Base-by-base conservation (phyloP, 768 basidiomycete genomes). In the Hericium coralloides region DNA sequence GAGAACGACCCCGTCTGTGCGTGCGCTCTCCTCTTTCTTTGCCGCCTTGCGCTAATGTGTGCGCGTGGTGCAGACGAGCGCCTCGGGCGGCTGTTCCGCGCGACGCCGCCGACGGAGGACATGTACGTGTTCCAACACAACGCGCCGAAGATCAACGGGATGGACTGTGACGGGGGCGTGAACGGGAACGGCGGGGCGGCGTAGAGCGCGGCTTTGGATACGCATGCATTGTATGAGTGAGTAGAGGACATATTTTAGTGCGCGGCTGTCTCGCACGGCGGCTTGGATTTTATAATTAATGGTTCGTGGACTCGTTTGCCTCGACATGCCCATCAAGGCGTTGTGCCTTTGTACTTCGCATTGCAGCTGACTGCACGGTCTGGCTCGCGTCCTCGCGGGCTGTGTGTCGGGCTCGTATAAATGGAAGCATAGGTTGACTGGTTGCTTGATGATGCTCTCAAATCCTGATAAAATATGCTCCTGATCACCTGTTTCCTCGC, bases 1-100 rank as follows among this genome's bases (percentile, higher is more conserved):
- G 84, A 83, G 10, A 77, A 73, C 41, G 92, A 97, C 67, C 78
- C 85, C 14, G 73, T 80, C 23, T 97, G 89, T 88, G 65, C 67
- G 85, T 77, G 50, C 25, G 9, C 48, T 20, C n/a, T 49, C 48
- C 12, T 49, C 9, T 49, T 15, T 22, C 20, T 9, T 20, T 39
- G 12, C 39, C 45, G 20, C 43, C 53, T 39, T 17, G 43, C 53
- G 7, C 23, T 37, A 49, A 23, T 10, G 15, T 45, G 22, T 10
- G 20, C 14, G 36, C 26, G 26, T 31, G 26, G 26, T 31, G 14
- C 66, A 87, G 88, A 92, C 68, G 84, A 89, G 64, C 74, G 74
- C 38, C 79, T 93, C 8, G 87, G 79, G 12, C 76, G 69, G 55
- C 58, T 80, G 23, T 84, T 83, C 60, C 86, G 86, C 67, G 75